Conservation (phyloP, 202 grass and related monocot genomes). For the Panicum virgatum region DNA sequence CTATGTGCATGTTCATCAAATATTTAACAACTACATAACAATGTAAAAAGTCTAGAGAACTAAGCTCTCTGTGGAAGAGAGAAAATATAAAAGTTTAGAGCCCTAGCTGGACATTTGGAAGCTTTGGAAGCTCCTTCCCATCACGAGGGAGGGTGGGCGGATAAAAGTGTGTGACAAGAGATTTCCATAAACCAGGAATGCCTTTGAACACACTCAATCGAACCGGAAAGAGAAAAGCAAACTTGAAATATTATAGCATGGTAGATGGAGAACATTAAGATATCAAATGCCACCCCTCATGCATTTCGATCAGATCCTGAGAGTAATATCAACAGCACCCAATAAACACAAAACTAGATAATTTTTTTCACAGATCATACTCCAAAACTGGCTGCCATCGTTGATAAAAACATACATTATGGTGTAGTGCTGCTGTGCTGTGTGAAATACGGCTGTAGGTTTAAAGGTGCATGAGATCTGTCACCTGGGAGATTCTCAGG, state of each 20-base stretch:
- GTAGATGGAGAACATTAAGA: neutral
- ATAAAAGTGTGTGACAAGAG: neutral
- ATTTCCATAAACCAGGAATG: neutral
- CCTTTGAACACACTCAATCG: neutral
- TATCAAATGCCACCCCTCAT: neutral
- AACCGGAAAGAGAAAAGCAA: neutral
- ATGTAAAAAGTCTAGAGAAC: neutral
- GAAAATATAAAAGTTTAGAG: neutral
- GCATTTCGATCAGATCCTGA: slow-evolving; percentile 17
- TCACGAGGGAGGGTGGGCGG: neutral
- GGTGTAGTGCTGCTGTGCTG: too few species aligned
- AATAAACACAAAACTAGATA: neutral
- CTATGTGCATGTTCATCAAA: neutral
- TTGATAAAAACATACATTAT: neutral
- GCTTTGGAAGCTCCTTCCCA: neutral
- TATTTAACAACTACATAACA: neutral
- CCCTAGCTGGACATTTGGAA: neutral
- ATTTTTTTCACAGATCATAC: neutral
- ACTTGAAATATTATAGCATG: neutral
- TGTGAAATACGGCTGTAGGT: neutral
- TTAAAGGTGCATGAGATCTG: neutral
- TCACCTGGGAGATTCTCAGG: slow-evolving; percentile 91
- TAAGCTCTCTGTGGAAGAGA: neutral
- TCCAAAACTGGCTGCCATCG: neutral
- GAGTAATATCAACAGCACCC: neutral